A percentile compares a stretch with the other conserved stretches of the same genome.
Evolutionary conservation across 108 stramenopile genomes (phyloP).

Genomic region (Nitzschia sp.): DNA sequence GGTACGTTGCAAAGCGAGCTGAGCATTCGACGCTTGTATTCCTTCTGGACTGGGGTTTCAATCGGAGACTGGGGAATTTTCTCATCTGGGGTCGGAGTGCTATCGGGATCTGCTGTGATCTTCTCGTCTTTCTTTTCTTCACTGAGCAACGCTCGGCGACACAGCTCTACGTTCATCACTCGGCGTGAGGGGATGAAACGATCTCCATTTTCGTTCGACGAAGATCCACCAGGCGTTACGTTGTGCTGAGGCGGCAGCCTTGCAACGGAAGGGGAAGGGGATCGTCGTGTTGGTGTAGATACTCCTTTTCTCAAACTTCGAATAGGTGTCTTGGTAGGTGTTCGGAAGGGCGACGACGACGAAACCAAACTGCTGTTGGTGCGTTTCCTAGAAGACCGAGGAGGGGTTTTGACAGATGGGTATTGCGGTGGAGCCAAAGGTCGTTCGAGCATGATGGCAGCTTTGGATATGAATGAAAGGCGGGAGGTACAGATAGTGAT

Average conservation of each 20-base stretch:
- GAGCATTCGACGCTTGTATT: conserved; percentile 81
- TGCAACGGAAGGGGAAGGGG: conserved; percentile 24
- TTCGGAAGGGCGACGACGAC: conserved; percentile 27
- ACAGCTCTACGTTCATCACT: conserved; percentile 72
- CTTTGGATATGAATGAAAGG: background rate
- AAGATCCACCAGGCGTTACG: conserved; percentile 1
- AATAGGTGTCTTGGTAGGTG: conserved; percentile 28
- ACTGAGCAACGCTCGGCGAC: conserved; percentile 60
- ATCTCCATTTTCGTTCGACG: conserved; percentile 35
- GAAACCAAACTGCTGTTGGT: conserved; percentile 7
- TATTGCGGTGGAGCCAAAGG: background rate
- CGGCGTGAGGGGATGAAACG: conserved; percentile 89
- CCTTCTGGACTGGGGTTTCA: conserved; percentile 75
- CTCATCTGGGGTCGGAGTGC: conserved; percentile 4
- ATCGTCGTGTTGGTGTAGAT: conserved; percentile 7
- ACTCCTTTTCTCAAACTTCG: conserved; percentile 6
- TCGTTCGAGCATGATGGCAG: background rate
- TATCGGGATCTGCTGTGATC: background rate
- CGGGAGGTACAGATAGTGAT: background rate
- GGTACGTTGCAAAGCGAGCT: conserved; percentile 83
- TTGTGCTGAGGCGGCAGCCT: conserved; percentile 7
- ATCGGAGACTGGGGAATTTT: conserved; percentile 23
- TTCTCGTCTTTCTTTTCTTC: conserved; percentile 35
- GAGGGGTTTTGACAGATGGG: conserved; percentile 27
- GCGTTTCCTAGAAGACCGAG: conserved; percentile 22